Evolutionary conservation across 805 yeast genomes (phyloP), one percentile per base, ranked within the genome.

Genomic region (Pichia cephalocereana): DNA sequence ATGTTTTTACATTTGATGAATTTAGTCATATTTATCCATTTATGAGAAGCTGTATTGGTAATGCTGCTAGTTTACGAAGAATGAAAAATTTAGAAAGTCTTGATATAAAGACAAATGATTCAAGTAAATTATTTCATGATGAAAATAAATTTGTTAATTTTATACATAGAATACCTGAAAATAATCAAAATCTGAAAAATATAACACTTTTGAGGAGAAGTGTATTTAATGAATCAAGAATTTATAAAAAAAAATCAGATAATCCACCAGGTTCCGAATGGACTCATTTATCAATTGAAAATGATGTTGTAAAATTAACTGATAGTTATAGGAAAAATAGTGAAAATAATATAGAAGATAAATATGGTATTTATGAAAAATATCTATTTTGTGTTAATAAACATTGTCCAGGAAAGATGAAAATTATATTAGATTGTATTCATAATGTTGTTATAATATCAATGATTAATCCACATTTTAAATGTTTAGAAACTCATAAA

Each of bases 11-110:
- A 18, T 52, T 50, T 27, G 18, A 41, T 18, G 50, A 50, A 15
- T 52, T 50, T 44, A 40, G 47, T 32, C 52, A 48, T 36, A 34
- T 52, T 15, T 46, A 46, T 18, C 52, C 53, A 7, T 52, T 50
- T 38, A 38, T 50, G 30, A 48, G 37, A 26, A 40, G 46, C 26
- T 30, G 36, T 23, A 38, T 23, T 6, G 41, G 46, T 3, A 32
- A 44, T 44, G 43, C 42, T 6, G 4, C 12, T 2, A 27, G n/a
- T 8, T n/a, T 44, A 17, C 19, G 40, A 17, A 30, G 41, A 30
- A 14, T 46, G 19, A 31, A 42, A 2, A 38, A 31, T 1, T n/a
- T 27, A 26, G 12, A 19, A 12, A 5, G 2, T 3, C 3, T 14
- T 15, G 41, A 37, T 11, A 3, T 9, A 9, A 11, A 39, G 15